Evolutionary conservation across 495 filamentous ascomycete genomes (phyloP), one percentile per base, ranked within the genome.

Genomic region (Lepidopterella palustris): DNA sequence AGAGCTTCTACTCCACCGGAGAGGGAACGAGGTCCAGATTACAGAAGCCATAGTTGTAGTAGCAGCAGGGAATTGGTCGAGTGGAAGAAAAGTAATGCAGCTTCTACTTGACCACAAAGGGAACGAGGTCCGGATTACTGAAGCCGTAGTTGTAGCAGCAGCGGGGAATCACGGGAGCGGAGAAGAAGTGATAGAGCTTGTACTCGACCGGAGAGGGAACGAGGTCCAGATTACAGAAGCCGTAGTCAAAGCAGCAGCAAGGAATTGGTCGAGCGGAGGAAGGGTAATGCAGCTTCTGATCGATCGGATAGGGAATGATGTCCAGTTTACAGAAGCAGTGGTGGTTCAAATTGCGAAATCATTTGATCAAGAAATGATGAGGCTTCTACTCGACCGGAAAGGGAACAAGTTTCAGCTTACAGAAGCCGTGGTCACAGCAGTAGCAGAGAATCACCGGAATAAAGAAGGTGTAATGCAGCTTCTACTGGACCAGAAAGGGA

Each of bases 191-290:
- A 52, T 64, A 4, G 27, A 5, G 8, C 40, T 67, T n/a, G 61
- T 67, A 45, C 45, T 67, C 27, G 35, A 64, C 3, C 23, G 48
- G 56, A 40, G 64, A 2, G 62, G 61, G 23, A 49, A 60, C 35
- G 48, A 63, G 23, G 32, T 64, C 28, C 45, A 18, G 13, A 60
- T 59, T 25, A 66, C 61, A 3, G 50, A 66, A 21, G 51, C 28
- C 23, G 51, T 54, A 2, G 51, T 54, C 25, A 2, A 27, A 54
- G 29, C 25, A n/a, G 51, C 51, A 31, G 28, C 28, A 31, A 29
- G 51, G 1, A 54, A 39, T 54, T 25, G 23, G n/a, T n/a, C n/a
- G n/a, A n/a, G n/a, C n/a, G n/a, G n/a, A 27, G 29, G 25, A 9
- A 54, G n/a, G 23, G 51, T 11, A 21, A 39, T 54, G 15, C 20